Evolutionary conservation across 148 eudicot genomes (phyloP), one percentile per base, ranked within the genome.

Genomic region (Vaccinium corymbosum): DNA sequence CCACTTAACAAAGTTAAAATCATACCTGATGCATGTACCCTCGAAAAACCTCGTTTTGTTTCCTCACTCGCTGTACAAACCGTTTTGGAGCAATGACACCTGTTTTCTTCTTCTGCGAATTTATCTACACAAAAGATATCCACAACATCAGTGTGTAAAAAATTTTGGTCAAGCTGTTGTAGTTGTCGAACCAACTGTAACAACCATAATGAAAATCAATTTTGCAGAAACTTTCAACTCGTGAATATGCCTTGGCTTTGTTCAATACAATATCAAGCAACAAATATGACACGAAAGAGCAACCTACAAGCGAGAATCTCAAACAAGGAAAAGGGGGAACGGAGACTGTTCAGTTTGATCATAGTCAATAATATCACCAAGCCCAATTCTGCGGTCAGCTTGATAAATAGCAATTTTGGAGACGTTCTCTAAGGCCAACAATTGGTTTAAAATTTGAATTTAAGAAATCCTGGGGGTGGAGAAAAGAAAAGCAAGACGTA

Each of bases 21-120:
- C 22, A 46, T 19, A 92, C 94, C 94, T 92, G 94, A 76, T 92
- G 94, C 94, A 92, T 92, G 82, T 91, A 91, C 81, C 94, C 89
- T 38, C 94, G 90, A 82, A 90, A 92, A 80, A 92, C 90, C 88
- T 92, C 94, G 80, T 92, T 92, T 78, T 91, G 94, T 86, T 89
- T 92, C 87, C 90, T 92, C 87, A 92, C 85, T 87, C 93, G 87
- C 62, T 92, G 94, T 56, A 92, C 94, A 87, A 90, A 92, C 68
- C 93, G 93, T 84, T 92, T 92, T 77, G 94, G 94, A 87, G 93
- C 91, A 68, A 92, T 90, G 56, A 92, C 92, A 78, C 94, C 94
- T 52, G 94, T 92, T 91, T 92, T 92, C 91, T 92, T 92, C 93
- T 89, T 90, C 87, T 92, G 94, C 0, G 94, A 91, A 84, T 89